Evolutionary conservation across 2,329 filamentous ascomycete species (phyloP).

Genomic region (Pseudogymnoascus sp.): DNA sequence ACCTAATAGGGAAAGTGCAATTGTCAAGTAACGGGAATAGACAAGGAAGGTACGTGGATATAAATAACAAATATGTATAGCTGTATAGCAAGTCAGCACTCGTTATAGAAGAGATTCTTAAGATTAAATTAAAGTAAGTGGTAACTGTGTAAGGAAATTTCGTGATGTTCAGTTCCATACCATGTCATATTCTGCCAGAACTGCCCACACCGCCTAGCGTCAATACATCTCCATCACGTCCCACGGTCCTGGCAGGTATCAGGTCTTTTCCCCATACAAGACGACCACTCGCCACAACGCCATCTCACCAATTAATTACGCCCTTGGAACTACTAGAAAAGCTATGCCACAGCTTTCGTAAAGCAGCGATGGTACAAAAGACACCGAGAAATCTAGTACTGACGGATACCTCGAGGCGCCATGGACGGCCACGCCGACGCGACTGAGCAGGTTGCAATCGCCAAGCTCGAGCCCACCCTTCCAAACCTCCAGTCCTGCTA

Average conservation of each 20-base stretch:
- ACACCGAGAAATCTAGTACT: not conserved
- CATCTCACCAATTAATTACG: not conserved
- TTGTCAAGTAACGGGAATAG: not conserved
- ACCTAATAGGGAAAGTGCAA: not conserved
- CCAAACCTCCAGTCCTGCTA: constrained; percentile 33
- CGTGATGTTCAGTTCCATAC: not conserved
- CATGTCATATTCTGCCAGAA: not conserved
- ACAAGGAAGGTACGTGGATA: not conserved
- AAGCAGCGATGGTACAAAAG: constrained; percentile 6
- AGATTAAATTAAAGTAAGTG: not conserved
- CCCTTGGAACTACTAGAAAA: not conserved
- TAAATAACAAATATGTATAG: not conserved
- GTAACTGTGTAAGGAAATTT: not conserved
- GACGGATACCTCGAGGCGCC: constrained; percentile 16
- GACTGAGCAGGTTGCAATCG: constrained; percentile 41
- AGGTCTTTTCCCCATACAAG: not conserved
- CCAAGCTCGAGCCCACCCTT: constrained; percentile 44
- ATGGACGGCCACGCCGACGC: not conserved
- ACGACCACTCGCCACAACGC: not conserved
- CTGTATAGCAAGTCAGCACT: not conserved
- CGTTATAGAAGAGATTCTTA: not conserved
- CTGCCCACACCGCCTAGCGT: not conserved
- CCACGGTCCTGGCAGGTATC: not conserved
- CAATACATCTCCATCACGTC: not conserved
- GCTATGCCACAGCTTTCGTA: constrained; percentile 3